Conservation (phyloP, 257 asterid genomes). For the Forsythia suspensa region DNA sequence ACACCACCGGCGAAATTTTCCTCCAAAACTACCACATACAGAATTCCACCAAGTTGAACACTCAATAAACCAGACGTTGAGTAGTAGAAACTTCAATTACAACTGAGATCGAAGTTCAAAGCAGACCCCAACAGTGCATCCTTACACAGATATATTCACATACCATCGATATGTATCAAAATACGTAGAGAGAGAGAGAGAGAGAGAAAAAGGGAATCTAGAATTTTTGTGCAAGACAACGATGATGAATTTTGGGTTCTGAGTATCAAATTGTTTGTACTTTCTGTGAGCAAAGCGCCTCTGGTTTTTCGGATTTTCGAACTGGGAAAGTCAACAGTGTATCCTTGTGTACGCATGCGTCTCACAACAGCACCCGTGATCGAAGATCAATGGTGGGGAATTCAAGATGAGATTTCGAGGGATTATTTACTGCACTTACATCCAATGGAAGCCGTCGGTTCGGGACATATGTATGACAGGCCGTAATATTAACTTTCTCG, state of each 20-base stretch:
- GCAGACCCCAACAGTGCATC: slow-evolving; percentile 12
- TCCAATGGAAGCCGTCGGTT: slow-evolving; percentile 5
- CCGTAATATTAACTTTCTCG: slow-evolving; percentile 4
- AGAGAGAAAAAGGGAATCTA: background rate
- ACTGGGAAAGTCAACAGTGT: slow-evolving; percentile 21
- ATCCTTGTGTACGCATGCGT: slow-evolving; percentile 22
- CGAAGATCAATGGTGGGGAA: slow-evolving; percentile 25
- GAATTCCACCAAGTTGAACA: slow-evolving; percentile 2
- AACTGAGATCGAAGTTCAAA: slow-evolving; percentile 31
- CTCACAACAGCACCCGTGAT: slow-evolving; percentile 2
- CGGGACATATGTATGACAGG: slow-evolving; percentile 16
- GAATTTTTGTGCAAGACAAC: slow-evolving; percentile 24
- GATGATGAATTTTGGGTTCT: slow-evolving; percentile 19
- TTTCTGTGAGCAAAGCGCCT: slow-evolving; percentile 34
- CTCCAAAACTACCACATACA: background rate
- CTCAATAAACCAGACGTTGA: slow-evolving; percentile 4
- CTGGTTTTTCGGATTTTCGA: slow-evolving; percentile 20
- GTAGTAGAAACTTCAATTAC: slow-evolving; percentile 27
- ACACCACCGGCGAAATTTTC: slow-evolving; percentile 2
- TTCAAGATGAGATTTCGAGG: slow-evolving; percentile 13
- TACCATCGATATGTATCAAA: slow-evolving; percentile 31
- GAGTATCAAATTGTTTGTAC: slow-evolving; percentile 27
- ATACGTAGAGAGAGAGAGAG: slow-evolving; percentile 11
- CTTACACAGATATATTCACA: slow-evolving; percentile 2
- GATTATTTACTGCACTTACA: background rate